A percentile compares a stretch with the other conserved stretches of the same genome.
Evolutionary conservation across 148 eudicot species (phyloP).

Genomic region (Amaranthus palmeri): DNA sequence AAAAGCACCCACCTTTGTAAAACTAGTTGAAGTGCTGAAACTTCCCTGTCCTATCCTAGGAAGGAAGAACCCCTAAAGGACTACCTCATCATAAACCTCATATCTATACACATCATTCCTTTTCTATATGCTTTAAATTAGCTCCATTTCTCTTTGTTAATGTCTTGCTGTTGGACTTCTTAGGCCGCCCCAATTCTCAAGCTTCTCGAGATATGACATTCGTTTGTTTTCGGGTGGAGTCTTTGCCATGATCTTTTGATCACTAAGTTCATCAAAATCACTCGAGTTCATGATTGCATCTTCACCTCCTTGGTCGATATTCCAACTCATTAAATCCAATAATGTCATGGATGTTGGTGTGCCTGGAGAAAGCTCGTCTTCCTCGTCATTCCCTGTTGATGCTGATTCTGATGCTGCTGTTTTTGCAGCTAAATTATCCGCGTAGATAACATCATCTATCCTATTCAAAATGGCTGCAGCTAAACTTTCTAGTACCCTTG

Average conservation of each 20-base stretch:
- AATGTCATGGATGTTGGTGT: slow-evolving; percentile 58
- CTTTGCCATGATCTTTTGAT: slow-evolving; percentile 16
- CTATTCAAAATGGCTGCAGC: slow-evolving; percentile 71
- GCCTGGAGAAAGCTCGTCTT: slow-evolving; percentile 35
- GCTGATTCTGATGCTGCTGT: slow-evolving; percentile 25
- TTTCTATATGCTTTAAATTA: no score
- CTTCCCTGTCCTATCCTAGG: slow-evolving; percentile 40
- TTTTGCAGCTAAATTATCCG: slow-evolving; percentile 41
- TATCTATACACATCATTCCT: slow-evolving; percentile 28
- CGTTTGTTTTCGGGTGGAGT: slow-evolving; percentile 36
- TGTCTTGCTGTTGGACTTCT: slow-evolving; percentile 70
- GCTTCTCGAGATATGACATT: slow-evolving; percentile 53
- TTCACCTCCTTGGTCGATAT: slow-evolving; percentile 37
- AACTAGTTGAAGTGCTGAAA: slow-evolving; percentile 24
- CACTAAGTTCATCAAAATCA: slow-evolving; percentile 29
- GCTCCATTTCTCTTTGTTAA: slow-evolving; percentile 17
- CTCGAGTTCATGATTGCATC: slow-evolving; percentile 28
- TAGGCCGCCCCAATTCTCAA: slow-evolving; percentile 52
- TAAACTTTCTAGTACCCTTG: slow-evolving; percentile 83
- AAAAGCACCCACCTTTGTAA: slow-evolving; percentile 13
- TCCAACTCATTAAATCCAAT: slow-evolving; percentile 80
- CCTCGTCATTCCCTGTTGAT: slow-evolving; percentile 12
- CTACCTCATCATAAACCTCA: slow-evolving; percentile 29
- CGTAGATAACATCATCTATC: slow-evolving; percentile 69
- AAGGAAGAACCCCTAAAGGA: slow-evolving; percentile 38